Conservation (phyloP, 495 filamentous ascomycete species). For the Penicillium robsamsonii region DNA sequence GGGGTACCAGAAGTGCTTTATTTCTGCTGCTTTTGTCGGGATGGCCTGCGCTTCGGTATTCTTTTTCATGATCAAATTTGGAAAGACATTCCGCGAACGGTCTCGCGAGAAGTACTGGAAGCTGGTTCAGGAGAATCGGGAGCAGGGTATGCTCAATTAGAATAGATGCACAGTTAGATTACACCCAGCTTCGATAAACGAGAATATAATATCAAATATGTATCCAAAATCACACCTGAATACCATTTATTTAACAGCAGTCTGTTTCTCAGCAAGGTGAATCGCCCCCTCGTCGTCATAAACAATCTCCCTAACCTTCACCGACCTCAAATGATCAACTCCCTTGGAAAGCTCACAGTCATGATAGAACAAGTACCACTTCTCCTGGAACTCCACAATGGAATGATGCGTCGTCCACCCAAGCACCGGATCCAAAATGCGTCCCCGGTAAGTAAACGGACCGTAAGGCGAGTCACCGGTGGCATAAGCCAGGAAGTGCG, state of each 20-base stretch:
- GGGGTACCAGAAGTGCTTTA: constrained; percentile 63
- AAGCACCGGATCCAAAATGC: constrained; percentile 69
- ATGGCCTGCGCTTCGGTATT: constrained; percentile 54
- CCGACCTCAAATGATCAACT: constrained; percentile 62
- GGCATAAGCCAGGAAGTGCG: constrained; percentile 68
- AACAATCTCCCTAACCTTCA: constrained; percentile 70
- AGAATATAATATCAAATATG: background rate
- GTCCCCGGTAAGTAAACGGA: constrained; percentile 67
- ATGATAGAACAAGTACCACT: constrained; percentile 73
- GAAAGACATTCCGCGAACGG: constrained; percentile 42
- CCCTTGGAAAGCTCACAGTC: constrained; percentile 62
- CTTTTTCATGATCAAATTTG: constrained; percentile 55
- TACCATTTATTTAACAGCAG: background rate
- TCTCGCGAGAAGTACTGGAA: constrained; percentile 44
- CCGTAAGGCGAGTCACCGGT: constrained; percentile 58
- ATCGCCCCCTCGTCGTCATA: constrained; percentile 66
- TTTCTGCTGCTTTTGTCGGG: constrained; percentile 59
- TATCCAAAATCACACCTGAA: background rate
- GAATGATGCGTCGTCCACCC: constrained; percentile 81
- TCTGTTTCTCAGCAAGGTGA: constrained; percentile 15
- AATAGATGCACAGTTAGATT: background rate
- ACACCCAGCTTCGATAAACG: background rate
- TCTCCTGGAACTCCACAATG: constrained; percentile 66
- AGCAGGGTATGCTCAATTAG: constrained; percentile 42
- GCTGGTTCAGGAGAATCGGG: constrained; percentile 39